Conservation (phyloP, 169 alveolate genomes). For the Plasmodium fragile region DNA sequence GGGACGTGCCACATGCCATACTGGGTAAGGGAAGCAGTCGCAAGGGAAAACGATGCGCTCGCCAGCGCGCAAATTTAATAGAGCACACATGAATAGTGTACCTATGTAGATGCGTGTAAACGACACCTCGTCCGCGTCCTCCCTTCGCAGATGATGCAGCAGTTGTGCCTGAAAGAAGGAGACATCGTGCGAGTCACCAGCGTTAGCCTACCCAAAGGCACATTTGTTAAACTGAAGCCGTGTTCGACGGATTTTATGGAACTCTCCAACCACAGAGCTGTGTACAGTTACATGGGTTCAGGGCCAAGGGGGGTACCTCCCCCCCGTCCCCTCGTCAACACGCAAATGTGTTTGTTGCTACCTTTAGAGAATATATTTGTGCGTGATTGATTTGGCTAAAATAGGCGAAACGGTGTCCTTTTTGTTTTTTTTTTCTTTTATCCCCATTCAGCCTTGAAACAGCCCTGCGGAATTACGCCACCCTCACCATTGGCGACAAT, state of each 20-base stretch:
- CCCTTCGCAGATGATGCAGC: constrained; percentile 91
- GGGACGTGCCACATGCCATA: constrained; percentile 95
- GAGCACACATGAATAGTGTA: not conserved
- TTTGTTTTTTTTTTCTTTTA: not conserved
- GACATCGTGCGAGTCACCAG: constrained; percentile 89
- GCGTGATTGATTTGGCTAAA: not conserved
- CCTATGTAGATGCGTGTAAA: not conserved
- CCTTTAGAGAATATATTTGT: not conserved
- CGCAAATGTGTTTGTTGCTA: not conserved
- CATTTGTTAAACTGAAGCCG: constrained; percentile 93
- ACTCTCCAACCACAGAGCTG: constrained; percentile 95
- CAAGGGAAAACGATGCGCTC: not conserved
- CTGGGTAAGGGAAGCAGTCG: constrained; percentile 85
- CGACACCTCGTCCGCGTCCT: not conserved
- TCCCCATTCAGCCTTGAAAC: constrained; percentile 87
- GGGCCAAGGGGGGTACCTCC: not conserved
- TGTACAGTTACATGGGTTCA: constrained; percentile 77
- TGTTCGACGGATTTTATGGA: constrained; percentile 93
- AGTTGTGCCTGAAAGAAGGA: constrained; percentile 91
- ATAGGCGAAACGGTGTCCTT: not conserved
- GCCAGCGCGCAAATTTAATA: not conserved
- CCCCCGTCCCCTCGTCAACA: not conserved
- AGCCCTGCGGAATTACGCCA: constrained; percentile 93
- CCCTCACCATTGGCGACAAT: constrained; percentile 94
- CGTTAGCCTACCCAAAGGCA: constrained; percentile 91